Conservation (phyloP, 2,329 filamentous ascomycete species). For the Cryphonectria nitschkei region DNA sequence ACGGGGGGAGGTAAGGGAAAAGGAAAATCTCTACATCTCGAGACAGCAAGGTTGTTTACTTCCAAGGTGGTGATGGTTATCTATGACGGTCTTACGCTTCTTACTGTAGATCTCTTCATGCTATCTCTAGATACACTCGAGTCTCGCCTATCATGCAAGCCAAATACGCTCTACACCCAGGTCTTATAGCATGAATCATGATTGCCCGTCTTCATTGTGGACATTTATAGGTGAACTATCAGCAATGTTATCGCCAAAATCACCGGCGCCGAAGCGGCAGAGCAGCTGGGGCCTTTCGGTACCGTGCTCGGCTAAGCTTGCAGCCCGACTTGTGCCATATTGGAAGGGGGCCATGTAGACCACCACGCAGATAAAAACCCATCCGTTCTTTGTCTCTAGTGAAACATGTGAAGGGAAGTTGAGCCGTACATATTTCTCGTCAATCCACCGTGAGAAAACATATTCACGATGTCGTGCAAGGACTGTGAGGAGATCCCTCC, state of each 20-base stretch:
- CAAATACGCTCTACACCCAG: background rate
- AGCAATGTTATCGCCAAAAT: background rate
- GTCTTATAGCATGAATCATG: background rate
- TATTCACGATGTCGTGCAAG: conserved; percentile 31
- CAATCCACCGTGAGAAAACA: background rate
- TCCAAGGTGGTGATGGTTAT: background rate
- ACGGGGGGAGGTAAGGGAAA: background rate
- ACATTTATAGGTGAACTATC: too few species aligned
- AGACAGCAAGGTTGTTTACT: background rate
- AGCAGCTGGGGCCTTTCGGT: background rate
- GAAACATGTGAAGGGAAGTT: background rate
- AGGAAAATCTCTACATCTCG: background rate
- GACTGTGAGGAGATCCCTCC: conserved; percentile 43
- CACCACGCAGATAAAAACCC: background rate
- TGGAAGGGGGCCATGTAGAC: too few species aligned
- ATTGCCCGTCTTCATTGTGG: background rate
- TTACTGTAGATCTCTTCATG: background rate
- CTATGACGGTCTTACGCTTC: background rate
- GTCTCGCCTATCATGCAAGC: background rate
- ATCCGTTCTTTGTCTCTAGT: background rate
- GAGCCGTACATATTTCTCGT: background rate
- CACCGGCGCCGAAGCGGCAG: background rate
- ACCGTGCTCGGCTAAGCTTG: background rate
- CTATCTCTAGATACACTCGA: background rate
- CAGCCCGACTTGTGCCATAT: background rate